A percentile compares a stretch with the other conserved stretches of the same genome.
Conservation (phyloP, 2,329 filamentous ascomycete species). For the Exserohilum rostratum region DNA sequence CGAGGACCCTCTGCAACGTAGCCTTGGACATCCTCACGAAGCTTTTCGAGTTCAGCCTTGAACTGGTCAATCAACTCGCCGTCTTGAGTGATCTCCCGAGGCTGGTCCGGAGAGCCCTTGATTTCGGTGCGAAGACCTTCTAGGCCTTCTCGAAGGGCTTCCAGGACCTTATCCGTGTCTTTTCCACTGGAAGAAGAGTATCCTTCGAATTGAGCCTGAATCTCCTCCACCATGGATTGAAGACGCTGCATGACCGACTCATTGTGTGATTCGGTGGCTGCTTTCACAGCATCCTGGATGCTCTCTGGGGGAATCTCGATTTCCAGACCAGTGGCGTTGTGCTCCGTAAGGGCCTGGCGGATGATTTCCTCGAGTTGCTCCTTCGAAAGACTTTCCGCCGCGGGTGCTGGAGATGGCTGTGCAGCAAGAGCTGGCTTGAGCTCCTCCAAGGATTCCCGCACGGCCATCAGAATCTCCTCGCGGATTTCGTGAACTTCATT, state of each 20-base stretch:
- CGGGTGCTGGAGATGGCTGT: conserved; percentile 35
- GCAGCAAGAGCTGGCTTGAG: conserved; percentile 63
- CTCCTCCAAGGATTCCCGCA: conserved; percentile 85
- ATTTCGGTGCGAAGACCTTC: conserved; percentile 81
- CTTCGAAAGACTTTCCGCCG: conserved; percentile 55
- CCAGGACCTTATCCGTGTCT: conserved; percentile 86
- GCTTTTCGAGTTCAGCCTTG: conserved; percentile 66
- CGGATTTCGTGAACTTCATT: conserved; percentile 72
- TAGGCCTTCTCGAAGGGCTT: conserved; percentile 85
- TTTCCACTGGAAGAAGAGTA: conserved; percentile 78
- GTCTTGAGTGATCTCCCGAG: conserved; percentile 71
- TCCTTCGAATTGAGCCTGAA: conserved; percentile 73
- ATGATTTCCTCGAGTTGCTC: conserved; percentile 65
- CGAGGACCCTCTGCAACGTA: conserved; percentile 53
- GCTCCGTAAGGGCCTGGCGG: conserved; percentile 61
- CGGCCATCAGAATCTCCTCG: conserved; percentile 82
- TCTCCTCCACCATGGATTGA: conserved; percentile 64
- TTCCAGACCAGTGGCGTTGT: conserved; percentile 50
- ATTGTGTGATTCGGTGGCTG: conserved; percentile 60
- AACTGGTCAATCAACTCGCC: conserved; percentile 79
- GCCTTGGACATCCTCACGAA: conserved; percentile 67
- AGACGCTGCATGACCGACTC: conserved; percentile 66
- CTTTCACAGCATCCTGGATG: conserved; percentile 63
- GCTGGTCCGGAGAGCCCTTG: conserved; percentile 78
- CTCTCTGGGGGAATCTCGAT: conserved; percentile 58